Evolutionary conservation across 2,329 filamentous ascomycete species (phyloP), one percentile per base, ranked within the genome.

Genomic region (Fusarium caatingaense): DNA sequence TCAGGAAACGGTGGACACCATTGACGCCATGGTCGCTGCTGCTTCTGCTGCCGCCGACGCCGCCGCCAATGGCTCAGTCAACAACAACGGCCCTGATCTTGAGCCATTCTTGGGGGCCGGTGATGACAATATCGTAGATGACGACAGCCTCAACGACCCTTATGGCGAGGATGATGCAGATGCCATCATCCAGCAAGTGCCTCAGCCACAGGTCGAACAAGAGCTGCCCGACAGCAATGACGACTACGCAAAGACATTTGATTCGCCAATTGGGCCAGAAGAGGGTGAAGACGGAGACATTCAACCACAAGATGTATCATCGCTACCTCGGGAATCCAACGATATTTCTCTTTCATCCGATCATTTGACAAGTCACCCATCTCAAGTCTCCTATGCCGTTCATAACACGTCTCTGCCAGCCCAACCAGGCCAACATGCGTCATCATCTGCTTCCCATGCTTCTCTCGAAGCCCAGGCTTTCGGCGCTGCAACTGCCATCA

Each of bases 211-310:
- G 58, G 74, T 69, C 27, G 76, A 73, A 59, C 76, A 76, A 53
- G 76, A 80, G 34, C 48, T 76, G 21, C 68, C 72, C 56, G 76
- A 78, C 71, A 78, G 76, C 77, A 81, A 79, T 76, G 84, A 85
- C 80, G 83, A 86, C 71, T 84, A 86, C 78, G 82, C 83, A 72
- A 85, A 82, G 76, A 83, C 80, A 40, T 84, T 85, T 81, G 82
- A 86, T 77, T 86, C 85, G 60, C 82, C 83, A 60, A 79, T 80
- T 74, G 79, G 74, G 47, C 72, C 76, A 48, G 78, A 80, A 59
- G 76, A 79, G 65, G 77, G 72, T 66, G 80, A 76, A 64, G 78
- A 78, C 66, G 78, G 76, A 72, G 76, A 79, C 75, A 74, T 76
- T 66, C 69, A 71, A 68, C 74, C 73, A 74, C 78, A 76, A 73